Base-by-base conservation (phyloP, 805 yeast species). In the Cyberlindnera galapagoensis region DNA sequence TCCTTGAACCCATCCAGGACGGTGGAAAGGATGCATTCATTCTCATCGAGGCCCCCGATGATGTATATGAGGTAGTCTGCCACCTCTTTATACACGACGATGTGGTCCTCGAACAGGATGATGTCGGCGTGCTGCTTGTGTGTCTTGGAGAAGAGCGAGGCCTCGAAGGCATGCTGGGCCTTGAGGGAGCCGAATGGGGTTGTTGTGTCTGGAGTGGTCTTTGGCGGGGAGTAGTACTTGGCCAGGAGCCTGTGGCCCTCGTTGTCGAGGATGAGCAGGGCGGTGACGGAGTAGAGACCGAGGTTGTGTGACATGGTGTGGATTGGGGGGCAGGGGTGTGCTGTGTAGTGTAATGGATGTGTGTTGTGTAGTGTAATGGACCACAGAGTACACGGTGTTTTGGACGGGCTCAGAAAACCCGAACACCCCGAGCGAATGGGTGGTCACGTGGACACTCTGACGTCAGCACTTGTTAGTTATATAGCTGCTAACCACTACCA, bases 81-180 rank as follows among this genome's bases (percentile, higher is more conserved):
- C 38, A 73, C 65, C 57, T 87, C 94, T 58, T 84, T 87, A 62
- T 87, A 92, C n/a, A 86, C 80, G 24, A 88, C 77, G 39, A 86
- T 65, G 44, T 79, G 80, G 53, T 75, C 75, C 49, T 87, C 95
- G 52, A 76, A 80, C 27, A 92, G 65, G 40, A 86, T 60, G 34
- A 92, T 76, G 50, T 88, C 97, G 31, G 81, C 74, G 51, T 81
- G 76, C 42, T 78, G 77, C 50, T 86, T 84, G 57, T 72, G 72
- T n/a, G 94, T 79, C 59, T 88, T 92, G 27, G 61, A 56, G 49
- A 79, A 80, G 24, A 92, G 60, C 5, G 70, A 67, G 44, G 71
- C 62, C 60, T 92, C 98, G 56, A 90, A 92, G 34, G 75, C 66
- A 36, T 67, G 62, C 60, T 92, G 97, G 43, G 76, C 76, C 52